phyloP scores from a whole-genome alignment of 1,284 basidiomycete species.

The Taiwanofungus camphoratus region DNA sequence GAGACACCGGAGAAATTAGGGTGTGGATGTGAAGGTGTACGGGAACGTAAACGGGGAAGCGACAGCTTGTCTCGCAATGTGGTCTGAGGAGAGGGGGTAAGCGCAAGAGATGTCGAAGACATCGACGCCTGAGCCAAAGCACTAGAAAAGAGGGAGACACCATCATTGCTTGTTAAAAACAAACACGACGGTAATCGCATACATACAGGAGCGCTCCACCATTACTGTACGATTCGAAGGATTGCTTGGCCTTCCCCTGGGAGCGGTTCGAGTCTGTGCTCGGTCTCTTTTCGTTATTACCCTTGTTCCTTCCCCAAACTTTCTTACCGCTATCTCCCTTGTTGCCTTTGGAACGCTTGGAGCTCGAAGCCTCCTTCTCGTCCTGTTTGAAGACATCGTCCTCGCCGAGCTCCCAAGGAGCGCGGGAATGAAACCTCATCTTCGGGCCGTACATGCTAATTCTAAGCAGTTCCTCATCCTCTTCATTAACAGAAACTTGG shows the following conservation, averaged over 20 bases:
- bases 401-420: constrained; percentile 71
- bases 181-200: too few relatives aligned
- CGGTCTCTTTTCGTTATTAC: constrained; percentile 42
- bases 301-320: constrained; percentile 38
- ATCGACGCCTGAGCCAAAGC: constrained; percentile 54
- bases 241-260: constrained; percentile 43
- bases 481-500: constrained; percentile 25
- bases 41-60: constrained; percentile 27
- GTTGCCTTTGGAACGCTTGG: constrained; percentile 25
- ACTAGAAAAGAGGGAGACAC: constrained; percentile 19
- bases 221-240: constrained; percentile 51
- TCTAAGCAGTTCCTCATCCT: constrained; percentile 36
- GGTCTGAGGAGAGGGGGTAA: constrained; percentile 29
- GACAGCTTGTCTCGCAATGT: constrained; percentile 31
- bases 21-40: constrained; percentile 27
- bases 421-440: constrained; percentile 72
- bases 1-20: constrained; percentile 10
- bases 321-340: constrained; percentile 35
- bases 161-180: too few relatives aligned
- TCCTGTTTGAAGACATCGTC: constrained; percentile 41
- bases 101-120: constrained; percentile 44
- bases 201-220: constrained; percentile 55
- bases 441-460: constrained; percentile 72
- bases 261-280: constrained; percentile 60
- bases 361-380: constrained; percentile 33